Evolutionary conservation across 1,284 basidiomycete genomes (phyloP), one percentile per base, ranked within the genome.

Genomic region (Sporisorium scitamineum): DNA sequence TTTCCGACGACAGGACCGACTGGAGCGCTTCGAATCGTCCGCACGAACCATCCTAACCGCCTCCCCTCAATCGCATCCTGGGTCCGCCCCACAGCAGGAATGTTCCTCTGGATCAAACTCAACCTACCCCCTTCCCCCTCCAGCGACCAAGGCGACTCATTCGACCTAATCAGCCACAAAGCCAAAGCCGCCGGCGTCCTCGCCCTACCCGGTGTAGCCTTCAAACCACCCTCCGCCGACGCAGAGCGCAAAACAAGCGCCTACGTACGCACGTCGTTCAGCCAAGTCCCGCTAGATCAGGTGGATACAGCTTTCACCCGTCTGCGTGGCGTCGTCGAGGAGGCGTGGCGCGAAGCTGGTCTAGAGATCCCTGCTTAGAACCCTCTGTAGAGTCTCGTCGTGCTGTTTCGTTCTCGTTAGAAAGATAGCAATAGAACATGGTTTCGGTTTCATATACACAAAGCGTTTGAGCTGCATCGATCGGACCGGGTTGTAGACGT

Each of bases 121-220:
- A 77, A 76, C 18, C 70, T 84, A 13, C 83, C 83, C 0, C 78
- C 81, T 14, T 48, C 72, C 9, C 32, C 66, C 13, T 22, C 27
- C 22, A 26, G 41, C 2, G 22, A 1, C 1, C 74, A 82, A 26
- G 90, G 89, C 29, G 94, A 97, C 86, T 93, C 92, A 3, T 90
- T 90, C 79, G 87, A 88, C 18, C 82, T 97, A 48, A 93, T 97
- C 79, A 88, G 89, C 59, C 91, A 90, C 24, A 91, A 91, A 78
- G 94, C 94, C 4, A 88, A 93, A 54, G 90, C 91, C 59, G 90
- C 90, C 55, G 94, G 94, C 29, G 93, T 98, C 1, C 89, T 98
- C n/a, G 94, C 93, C 10, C 89, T 97, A 3, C 95, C 95, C 0
- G 87, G 87, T 9, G 65, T 76, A 0, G 94, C 94, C 0, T 86